Evolutionary conservation across 192 early-diverging fungal genomes (phyloP).

Genomic region (Chytriomyces confervae): DNA sequence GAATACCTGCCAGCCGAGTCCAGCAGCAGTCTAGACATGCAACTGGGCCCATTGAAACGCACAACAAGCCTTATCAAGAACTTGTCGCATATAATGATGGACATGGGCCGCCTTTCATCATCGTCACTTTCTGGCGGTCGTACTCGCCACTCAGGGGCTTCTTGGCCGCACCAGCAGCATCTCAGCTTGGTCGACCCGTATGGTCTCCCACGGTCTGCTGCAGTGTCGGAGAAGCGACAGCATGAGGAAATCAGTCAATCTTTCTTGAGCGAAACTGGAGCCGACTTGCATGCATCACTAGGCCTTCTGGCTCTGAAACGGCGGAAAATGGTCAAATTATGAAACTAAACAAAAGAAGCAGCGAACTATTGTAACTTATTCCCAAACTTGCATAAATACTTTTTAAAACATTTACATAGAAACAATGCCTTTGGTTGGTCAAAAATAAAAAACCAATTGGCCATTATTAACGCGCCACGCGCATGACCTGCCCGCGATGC

Average conservation of each 20-base stretch:
- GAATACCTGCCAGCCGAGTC: background rate
- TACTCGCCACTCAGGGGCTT: background rate
- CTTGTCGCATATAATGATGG: background rate
- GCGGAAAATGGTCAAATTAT: background rate
- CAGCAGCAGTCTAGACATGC: background rate
- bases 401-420: too few species aligned
- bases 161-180: background rate
- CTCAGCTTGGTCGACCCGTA: background rate
- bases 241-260: background rate
- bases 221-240: background rate
- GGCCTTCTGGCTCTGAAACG: background rate
- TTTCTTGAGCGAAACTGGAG: background rate
- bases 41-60: background rate
- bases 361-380: too few species aligned
- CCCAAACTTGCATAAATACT: too few species aligned
- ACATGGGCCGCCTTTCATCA: background rate
- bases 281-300: background rate
- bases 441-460: too few species aligned
- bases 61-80: background rate
- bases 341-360: background rate
- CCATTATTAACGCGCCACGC: background rate
- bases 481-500: background rate
- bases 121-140: background rate
- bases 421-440: too few species aligned
- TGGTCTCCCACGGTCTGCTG: background rate